Base-by-base conservation (phyloP, 2,329 filamentous ascomycete species). In the Aspergillus uvarum region DNA sequence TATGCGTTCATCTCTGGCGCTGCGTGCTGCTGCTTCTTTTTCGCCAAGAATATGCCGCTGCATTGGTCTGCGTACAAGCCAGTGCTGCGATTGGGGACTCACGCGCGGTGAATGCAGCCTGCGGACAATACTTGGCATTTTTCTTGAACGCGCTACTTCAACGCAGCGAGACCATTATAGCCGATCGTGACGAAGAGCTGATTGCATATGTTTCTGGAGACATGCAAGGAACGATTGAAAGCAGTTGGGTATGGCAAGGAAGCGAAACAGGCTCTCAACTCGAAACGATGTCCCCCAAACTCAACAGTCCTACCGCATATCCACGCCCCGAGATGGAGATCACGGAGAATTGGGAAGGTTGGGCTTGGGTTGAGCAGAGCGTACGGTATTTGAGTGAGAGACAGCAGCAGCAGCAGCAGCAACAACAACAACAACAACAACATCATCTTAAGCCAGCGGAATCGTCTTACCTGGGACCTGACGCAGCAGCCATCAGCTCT, bases 1-100 rank as follows among this genome's bases (percentile, higher is more conserved):
- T 96, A 8, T 90, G 91, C 59, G 87, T 86, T 14, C 95, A 98
- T 72, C 82, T 96, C 49, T 97, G 96, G 86, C 89, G 94, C 22
- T 96, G 90, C 70, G 84, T 90, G 1, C 82, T 98, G 0, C 87
- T 97, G 59, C 81, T 97, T 4, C 84, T 94, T 22, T 85, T 96
- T 54, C 85, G 86, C 1, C 88, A 88, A 47, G 88, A 91, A 54
- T 90, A 89, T 70, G 85, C 89, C 4, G 83, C 87, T 2, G 93
- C 94, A 0, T 76, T 88, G 11, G 85, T 86, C 2, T 92, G 93
- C 66, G 82, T 94, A 11, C 86, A 90, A 57, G 87, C 89, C 0
- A 85, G 89, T 11, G 83, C 87, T 1, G 84, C 86, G 1, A 88
- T 97, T 58, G 88, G 89, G 29, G 82, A 87, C n/a, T 79, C 85